phyloP scores from a whole-genome alignment of 225 moss, liverwort and hornwort genomes.

The Neckera pumila region DNA sequence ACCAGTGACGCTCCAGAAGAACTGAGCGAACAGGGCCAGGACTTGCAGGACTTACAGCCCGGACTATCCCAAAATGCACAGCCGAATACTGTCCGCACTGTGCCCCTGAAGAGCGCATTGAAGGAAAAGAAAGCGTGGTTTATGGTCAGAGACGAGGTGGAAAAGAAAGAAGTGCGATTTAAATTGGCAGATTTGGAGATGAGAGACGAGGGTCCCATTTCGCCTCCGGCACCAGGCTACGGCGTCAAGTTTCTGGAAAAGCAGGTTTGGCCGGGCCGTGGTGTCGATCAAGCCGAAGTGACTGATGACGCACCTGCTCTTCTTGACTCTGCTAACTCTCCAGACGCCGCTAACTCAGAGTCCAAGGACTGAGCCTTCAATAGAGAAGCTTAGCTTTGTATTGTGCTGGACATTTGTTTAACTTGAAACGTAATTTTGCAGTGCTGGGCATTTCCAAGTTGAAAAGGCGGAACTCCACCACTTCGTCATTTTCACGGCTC shows the following conservation, averaged over 20 bases:
- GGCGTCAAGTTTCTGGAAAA: neutral
- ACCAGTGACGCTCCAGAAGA: neutral
- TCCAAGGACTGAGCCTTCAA: neutral
- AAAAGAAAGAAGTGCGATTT: neutral
- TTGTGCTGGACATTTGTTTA: neutral
- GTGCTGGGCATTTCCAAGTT: neutral
- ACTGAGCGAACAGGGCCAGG: neutral
- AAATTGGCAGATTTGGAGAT: neutral
- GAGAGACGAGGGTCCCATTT: neutral
- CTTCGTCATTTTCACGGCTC: neutral
- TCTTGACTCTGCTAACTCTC: neutral
- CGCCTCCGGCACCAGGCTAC: neutral
- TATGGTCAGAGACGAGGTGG: neutral
- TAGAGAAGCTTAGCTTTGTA: neutral
- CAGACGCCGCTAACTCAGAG: neutral
- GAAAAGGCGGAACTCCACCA: neutral
- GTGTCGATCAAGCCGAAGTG: neutral
- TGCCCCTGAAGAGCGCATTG: neutral
- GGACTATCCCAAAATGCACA: neutral
- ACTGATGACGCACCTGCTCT: neutral
- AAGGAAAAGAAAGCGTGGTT: neutral
- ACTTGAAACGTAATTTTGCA: neutral
- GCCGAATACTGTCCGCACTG: neutral
- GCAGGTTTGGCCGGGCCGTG: neutral
- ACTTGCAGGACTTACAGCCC: neutral